phyloP scores from a whole-genome alignment of 768 basidiomycete species.

The Pisolithus tinctorius region DNA sequence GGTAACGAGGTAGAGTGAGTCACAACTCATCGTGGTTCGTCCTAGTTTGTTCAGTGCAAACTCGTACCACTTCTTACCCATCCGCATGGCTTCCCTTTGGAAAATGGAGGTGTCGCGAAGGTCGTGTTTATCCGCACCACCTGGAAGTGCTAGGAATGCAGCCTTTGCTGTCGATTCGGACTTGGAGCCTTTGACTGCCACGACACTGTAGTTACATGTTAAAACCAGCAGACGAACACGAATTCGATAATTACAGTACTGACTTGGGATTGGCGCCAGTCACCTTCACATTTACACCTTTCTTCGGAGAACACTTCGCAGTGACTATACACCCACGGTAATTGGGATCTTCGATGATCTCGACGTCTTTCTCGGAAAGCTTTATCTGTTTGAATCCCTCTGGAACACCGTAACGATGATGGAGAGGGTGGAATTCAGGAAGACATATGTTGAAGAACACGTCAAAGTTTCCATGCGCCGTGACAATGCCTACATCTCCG shows the following conservation, averaged over 20 bases:
- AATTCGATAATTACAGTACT: not conserved
- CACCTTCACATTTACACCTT: not conserved
- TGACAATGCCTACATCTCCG: conserved; percentile 29
- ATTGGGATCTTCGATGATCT: not conserved
- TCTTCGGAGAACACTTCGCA: not conserved
- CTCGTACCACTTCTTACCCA: conserved; percentile 21
- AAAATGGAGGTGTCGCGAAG: conserved; percentile 7
- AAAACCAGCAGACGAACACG: not conserved
- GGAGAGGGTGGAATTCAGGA: conserved; percentile 21
- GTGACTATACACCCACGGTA: not conserved
- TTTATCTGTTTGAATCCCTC: conserved; percentile 15
- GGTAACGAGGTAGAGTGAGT: conserved; percentile 21
- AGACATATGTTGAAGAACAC: conserved; percentile 30
- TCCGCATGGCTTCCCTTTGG: conserved; percentile 8
- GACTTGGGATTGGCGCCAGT: not conserved
- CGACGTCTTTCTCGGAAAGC: not conserved
- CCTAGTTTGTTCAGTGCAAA: conserved; percentile 6
- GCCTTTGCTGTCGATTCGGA: conserved; percentile 14
- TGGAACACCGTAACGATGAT: conserved; percentile 16
- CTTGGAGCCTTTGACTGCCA: not conserved
- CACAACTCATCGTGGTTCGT: not conserved
- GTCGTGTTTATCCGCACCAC: conserved; percentile 16
- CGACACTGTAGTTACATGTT: too few relatives aligned
- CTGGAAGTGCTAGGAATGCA: conserved; percentile 24
- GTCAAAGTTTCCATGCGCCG: conserved; percentile 17